phyloP scores from a whole-genome alignment of 2,329 filamentous ascomycete genomes.

The Pleoardoris graminearum region DNA sequence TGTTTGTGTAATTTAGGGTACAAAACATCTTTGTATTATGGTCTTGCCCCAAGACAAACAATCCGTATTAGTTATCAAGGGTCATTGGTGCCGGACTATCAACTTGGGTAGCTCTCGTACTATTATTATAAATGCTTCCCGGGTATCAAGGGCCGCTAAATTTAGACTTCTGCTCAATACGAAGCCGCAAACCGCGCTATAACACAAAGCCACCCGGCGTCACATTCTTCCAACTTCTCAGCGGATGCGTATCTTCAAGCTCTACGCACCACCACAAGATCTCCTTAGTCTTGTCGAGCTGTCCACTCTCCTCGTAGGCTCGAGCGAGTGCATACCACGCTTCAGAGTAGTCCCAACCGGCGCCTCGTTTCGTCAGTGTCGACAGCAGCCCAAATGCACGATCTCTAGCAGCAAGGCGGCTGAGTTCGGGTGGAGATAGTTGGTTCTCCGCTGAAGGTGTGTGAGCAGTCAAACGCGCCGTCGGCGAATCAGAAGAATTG shows the following conservation, averaged over 20 bases:
- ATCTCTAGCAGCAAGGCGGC: constrained; percentile 86
- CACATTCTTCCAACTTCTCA: constrained; percentile 77
- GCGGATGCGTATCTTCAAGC: constrained; percentile 80
- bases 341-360: constrained; percentile 88
- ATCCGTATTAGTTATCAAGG: too few species aligned
- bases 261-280: constrained; percentile 98
- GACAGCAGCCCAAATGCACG: constrained; percentile 83
- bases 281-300: constrained; percentile 85
- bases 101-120: too few species aligned
- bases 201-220: constrained; percentile 45
- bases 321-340: constrained; percentile 89
- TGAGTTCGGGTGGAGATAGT: constrained; percentile 68
- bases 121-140: neutral
- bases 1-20: too few species aligned
- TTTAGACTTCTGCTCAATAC: neutral
- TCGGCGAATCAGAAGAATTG: constrained; percentile 18
- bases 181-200: constrained; percentile 15
- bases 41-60: too few species aligned
- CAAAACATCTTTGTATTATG: too few species aligned
- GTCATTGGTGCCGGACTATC: too few species aligned
- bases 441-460: constrained; percentile 40
- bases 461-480: constrained; percentile 58
- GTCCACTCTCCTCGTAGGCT: constrained; percentile 84
- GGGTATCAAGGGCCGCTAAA: constrained; percentile 9
- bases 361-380: constrained; percentile 79